Evolutionary conservation across 2,329 filamentous ascomycete species (phyloP), one percentile per base, ranked within the genome.

Genomic region (Aspergillus sp.): DNA sequence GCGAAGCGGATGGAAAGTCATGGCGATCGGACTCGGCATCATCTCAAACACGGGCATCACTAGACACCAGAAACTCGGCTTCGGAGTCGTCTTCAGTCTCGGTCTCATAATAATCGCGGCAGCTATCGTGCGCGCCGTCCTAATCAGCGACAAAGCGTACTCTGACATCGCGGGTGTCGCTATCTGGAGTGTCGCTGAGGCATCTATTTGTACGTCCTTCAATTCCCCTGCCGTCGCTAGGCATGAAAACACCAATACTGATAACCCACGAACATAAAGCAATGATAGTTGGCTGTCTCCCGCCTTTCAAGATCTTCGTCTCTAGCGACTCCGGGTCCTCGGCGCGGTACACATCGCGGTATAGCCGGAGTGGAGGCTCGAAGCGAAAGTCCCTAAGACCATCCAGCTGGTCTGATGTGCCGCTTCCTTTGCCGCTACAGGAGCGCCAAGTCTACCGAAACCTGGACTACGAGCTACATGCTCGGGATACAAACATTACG

Each of bases 21-120:
- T 73, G 69, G 59, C 60, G 2, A 65, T 75, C 14, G 70, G 70
- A 0, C 59, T 74, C 5, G 58, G 63, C 6, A 65, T 75, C 12
- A 62, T 74, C 24, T 66, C 66, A 52, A 65, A 67, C 12, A 63
- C 72, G 6, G 65, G 61, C 16, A 69, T 74, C 32, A 69, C 63
- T 46, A 10, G 52, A 14, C 61, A 59, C 31, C 71, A 73, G 46
- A 73, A 73, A 12, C 22, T 70, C 10, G 70, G 65, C 11, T 58
- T 73, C 0, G 67, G 58, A 0, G 57, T 67, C 3, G 63, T 74
- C 9, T 74, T 74, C 56, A 70, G 63, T 16, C 61, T 74, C 1
- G 67, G 69, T 4, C 54, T 67, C 20, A 58, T 71, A 29, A 62
- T 68, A 51, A 64, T 73, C 49, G 63, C 65, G 12, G 56, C 67